Percentiles rank a stretch among this genome's conserved stretches.
Conservation (phyloP, 2,329 filamentous ascomycete genomes). For the Alternaria sp. region DNA sequence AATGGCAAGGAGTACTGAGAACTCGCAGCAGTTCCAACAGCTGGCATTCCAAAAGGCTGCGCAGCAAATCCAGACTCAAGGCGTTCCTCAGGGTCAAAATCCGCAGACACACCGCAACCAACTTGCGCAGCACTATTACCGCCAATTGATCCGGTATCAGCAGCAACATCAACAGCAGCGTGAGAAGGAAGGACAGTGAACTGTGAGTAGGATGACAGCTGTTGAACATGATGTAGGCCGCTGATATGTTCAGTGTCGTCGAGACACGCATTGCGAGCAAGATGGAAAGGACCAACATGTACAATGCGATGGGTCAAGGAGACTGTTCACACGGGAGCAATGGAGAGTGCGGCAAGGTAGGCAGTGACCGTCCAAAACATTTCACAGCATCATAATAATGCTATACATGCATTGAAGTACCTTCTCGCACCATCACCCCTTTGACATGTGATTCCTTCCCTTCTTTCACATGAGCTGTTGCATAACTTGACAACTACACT, state of each 20-base stretch:
- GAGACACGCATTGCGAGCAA: background rate
- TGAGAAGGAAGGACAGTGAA: background rate
- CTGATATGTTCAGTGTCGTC: background rate
- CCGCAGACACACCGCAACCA: slow-evolving; percentile 32
- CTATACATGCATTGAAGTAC: background rate
- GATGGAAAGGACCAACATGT: background rate
- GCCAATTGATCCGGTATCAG: slow-evolving; percentile 33
- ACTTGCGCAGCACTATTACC: slow-evolving; percentile 34
- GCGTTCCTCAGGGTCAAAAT: slow-evolving; percentile 37
- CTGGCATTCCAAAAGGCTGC: slow-evolving; percentile 41
- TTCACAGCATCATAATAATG: background rate
- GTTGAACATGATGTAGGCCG: background rate
- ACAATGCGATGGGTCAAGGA: background rate
- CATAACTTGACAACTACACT: background rate
- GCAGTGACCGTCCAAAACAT: background rate
- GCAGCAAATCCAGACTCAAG: slow-evolving; percentile 42
- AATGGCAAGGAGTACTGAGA: too few relatives aligned
- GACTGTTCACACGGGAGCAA: background rate
- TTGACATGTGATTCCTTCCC: background rate
- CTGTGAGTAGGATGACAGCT: background rate
- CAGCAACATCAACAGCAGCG: slow-evolving; percentile 32
- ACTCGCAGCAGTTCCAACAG: slow-evolving; percentile 35
- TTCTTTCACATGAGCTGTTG: background rate
- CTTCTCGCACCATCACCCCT: background rate
- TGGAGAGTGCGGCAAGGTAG: background rate